Base-by-base conservation (phyloP, 2,329 filamentous ascomycete genomes). In the Akanthomyces muscarius region DNA sequence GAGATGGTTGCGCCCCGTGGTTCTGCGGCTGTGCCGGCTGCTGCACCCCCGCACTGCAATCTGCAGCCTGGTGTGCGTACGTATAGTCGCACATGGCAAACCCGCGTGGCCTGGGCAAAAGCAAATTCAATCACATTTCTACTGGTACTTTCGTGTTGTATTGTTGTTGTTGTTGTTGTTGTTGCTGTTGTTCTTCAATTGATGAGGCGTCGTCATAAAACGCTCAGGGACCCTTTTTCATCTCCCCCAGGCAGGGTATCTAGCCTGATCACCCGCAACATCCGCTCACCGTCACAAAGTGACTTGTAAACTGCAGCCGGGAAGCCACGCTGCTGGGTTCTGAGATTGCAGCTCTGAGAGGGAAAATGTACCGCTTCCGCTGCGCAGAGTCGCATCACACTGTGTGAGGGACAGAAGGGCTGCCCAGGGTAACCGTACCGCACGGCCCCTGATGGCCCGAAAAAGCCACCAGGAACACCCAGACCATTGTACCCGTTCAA, bases 361-460 rank as follows among this genome's bases (percentile, higher is more conserved):
- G 4, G 11, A 5, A 7, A 53, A 53, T n/a, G 50, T 53, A 53
- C 23, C 47, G n/a, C 2, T n/a, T 13, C 36, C 10, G 13, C 2
- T 7, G 36, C n/a, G 28, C 50, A 53, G 50, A 30, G 50, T 53
- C n/a, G n/a, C 42, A 58, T 18, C 55, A 44, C 44, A 58, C 55
- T 58, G 55, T 58, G 55, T 23, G 30, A 38, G 30, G 28, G 30
- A 11, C 33, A 10, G 33, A 38, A 8, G 3, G 30, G 52, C 52
- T 54, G 38, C 48, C 58, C 48, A 53, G 38, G 58, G 47, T 61
- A 53, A 57, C 42, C 25, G 28, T 23, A 28, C 33, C 21, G 23
- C 36, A 42, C 56, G 56, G 30, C 36, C 48, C 50, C 50, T 30
- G 38, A 38, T 16, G 30, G 18, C 47, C 8, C 18, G 25, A 33